Evolutionary conservation across 2,329 filamentous ascomycete genomes (phyloP).

Genomic region (Paecilomyces dactylethromorphus): DNA sequence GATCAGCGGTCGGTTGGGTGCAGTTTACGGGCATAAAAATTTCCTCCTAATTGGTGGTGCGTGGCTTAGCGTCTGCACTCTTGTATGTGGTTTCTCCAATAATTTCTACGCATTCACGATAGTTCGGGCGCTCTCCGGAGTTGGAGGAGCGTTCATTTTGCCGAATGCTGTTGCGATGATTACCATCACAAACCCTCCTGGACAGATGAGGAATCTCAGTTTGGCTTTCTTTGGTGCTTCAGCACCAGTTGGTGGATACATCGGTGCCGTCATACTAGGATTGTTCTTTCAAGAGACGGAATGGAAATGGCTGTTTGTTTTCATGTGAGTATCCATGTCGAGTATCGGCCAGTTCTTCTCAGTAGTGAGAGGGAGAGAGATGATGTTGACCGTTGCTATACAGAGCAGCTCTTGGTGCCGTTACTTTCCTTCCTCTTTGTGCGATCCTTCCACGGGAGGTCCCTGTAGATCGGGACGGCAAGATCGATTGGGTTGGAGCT

Average conservation of each 20-base stretch:
- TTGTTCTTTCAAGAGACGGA: constrained; percentile 28
- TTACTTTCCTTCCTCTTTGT: constrained; percentile 16
- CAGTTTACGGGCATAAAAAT: constrained; percentile 51
- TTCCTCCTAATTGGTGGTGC: constrained; percentile 48
- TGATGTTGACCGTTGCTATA: background rate
- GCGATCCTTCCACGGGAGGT: constrained; percentile 20
- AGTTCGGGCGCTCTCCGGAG: constrained; percentile 42
- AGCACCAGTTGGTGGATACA: constrained; percentile 40
- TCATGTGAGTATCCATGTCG: constrained; percentile 23
- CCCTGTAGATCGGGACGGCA: constrained; percentile 31
- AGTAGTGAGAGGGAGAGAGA: background rate
- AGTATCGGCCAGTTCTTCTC: background rate
- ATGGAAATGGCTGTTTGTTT: constrained; percentile 39
- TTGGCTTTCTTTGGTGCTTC: constrained; percentile 43
- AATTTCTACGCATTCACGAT: constrained; percentile 39
- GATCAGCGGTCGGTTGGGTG: constrained; percentile 50
- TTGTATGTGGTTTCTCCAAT: constrained; percentile 43
- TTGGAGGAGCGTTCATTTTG: constrained; percentile 46
- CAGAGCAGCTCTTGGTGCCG: constrained; percentile 9
- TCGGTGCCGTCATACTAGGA: constrained; percentile 36
- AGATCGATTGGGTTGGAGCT: constrained; percentile 36
- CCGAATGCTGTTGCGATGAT: constrained; percentile 49
- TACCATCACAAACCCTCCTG: constrained; percentile 43
- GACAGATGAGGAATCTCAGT: constrained; percentile 38
- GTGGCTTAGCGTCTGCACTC: constrained; percentile 51